Evolutionary conservation across 176 grass and related monocot species (phyloP).

Genomic region (Avena eriantha): DNA sequence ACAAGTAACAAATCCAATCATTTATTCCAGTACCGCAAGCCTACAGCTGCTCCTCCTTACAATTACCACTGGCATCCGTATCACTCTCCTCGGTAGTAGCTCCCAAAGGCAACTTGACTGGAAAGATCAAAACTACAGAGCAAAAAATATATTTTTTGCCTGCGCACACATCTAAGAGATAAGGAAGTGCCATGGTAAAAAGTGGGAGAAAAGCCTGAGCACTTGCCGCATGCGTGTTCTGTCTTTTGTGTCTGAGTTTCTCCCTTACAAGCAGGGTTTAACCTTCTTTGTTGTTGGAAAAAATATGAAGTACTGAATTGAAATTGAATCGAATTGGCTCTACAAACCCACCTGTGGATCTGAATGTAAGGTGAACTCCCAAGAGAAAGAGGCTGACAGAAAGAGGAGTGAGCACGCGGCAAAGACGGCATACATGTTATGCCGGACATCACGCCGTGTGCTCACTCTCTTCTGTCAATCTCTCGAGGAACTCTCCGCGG

Average conservation of each 20-base stretch:
- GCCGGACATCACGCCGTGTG: conserved; percentile 39
- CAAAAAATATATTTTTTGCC: neutral
- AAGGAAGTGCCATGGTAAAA: conserved; percentile 6
- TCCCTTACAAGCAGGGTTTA: rapidly evolving
- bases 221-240: neutral
- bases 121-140: conserved; percentile 34
- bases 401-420: conserved; percentile 78
- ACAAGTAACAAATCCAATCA: conserved; percentile 43
- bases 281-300: neutral
- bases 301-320: neutral
- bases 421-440: conserved; percentile 44
- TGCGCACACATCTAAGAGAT: conserved; percentile 32
- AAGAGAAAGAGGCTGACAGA: conserved; percentile 58
- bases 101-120: conserved; percentile 28
- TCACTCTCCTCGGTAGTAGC: conserved; percentile 38
- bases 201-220: conserved; percentile 18
- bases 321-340: neutral
- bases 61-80: conserved; percentile 34
- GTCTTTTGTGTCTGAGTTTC: neutral
- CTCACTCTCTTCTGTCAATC: conserved; percentile 99
- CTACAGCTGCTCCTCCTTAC: conserved; percentile 18
- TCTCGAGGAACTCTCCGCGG: neutral
- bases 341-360: neutral
- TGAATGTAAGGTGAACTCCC: neutral
- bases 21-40: conserved; percentile 43